A percentile compares a stretch with the other conserved stretches of the same genome.
These are phyloP conservation scores for Colletotrichum horii DNA, from an alignment of 2,329 filamentous ascomycete genomes.

Conservation along the genomic window DNA sequence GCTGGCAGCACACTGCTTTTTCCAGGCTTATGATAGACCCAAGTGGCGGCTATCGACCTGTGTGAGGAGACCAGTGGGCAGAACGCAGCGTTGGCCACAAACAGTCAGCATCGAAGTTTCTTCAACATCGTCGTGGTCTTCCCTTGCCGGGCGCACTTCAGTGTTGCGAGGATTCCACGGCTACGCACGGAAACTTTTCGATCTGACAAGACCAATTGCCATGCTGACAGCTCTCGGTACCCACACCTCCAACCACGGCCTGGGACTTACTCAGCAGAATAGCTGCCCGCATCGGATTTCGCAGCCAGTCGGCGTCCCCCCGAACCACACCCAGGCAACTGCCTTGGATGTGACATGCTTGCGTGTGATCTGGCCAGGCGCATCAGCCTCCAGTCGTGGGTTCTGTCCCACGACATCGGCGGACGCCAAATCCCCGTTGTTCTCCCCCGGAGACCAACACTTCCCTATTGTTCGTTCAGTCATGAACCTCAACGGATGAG, in stretches of 20 bases:
- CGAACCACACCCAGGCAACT: slow-evolving; percentile 45
- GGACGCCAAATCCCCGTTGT: slow-evolving; percentile 54
- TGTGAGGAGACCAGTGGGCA: slow-evolving; percentile 37
- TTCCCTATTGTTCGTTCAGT: slow-evolving; percentile 50
- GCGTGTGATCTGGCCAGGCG: slow-evolving; percentile 59
- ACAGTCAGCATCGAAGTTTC: slow-evolving; percentile 46
- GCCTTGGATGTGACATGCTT: slow-evolving; percentile 50
- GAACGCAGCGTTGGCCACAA: slow-evolving; percentile 52
- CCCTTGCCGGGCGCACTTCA: slow-evolving; percentile 2
- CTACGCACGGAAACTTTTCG: slow-evolving; percentile 51
- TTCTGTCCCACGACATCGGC: slow-evolving; percentile 43
- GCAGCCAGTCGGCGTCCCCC: slow-evolving; percentile 39
- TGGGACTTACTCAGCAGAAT: slow-evolving; percentile 11
- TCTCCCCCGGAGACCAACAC: slow-evolving; percentile 30
- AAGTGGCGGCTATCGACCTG: not conserved
- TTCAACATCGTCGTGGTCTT: not conserved
- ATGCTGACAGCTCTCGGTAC: slow-evolving; percentile 48
- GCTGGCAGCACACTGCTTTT: not conserved
- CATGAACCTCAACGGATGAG: slow-evolving; percentile 53
- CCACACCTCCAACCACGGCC: slow-evolving; percentile 34
- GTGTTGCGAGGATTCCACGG: slow-evolving; percentile 43
- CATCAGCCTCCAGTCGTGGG: slow-evolving; percentile 58
- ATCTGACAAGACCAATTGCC: slow-evolving; percentile 39
- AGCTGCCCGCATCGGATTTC: slow-evolving; percentile 15
- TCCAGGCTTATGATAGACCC: not conserved